phyloP scores from a whole-genome alignment of 2,329 filamentous ascomycete species.

The Penicillium sp. region DNA sequence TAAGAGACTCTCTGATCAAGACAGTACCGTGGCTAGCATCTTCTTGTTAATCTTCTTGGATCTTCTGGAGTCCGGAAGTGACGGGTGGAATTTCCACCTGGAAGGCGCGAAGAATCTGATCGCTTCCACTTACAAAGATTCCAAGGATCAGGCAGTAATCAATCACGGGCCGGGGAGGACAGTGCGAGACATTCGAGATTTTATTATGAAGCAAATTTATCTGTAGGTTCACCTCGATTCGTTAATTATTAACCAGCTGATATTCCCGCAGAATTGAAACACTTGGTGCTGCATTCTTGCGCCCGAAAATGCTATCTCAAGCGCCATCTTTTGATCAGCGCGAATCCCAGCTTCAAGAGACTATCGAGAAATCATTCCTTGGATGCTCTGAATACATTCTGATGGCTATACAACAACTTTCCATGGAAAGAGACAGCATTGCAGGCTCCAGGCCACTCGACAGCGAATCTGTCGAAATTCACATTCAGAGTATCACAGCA shows the following conservation, averaged over 20 bases:
- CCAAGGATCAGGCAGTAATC: constrained; percentile 6
- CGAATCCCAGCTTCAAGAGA: constrained; percentile 21
- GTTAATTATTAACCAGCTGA: neutral
- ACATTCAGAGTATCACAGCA: constrained; percentile 10
- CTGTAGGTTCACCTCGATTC: constrained; percentile 18
- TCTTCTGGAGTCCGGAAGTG: constrained; percentile 33
- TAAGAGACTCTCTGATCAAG: constrained; percentile 11
- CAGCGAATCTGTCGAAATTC: neutral
- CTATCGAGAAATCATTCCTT: constrained; percentile 35
- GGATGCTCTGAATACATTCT: constrained; percentile 36
- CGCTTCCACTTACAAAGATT: constrained; percentile 11
- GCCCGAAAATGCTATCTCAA: constrained; percentile 30
- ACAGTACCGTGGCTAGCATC: constrained; percentile 34
- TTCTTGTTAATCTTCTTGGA: constrained; percentile 36
- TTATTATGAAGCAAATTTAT: constrained; percentile 32
- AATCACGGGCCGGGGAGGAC: constrained; percentile 26
- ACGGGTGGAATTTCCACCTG: constrained; percentile 35
- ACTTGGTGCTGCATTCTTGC: constrained; percentile 33
- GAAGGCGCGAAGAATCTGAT: constrained; percentile 33
- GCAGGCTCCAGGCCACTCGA: constrained; percentile 6
- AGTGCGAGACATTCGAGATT: constrained; percentile 26
- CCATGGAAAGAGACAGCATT: constrained; percentile 26
- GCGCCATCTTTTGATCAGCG: constrained; percentile 15
- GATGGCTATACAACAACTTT: constrained; percentile 28
- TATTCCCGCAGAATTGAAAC: constrained; percentile 30